Evolutionary conservation across 2,329 filamentous ascomycete genomes (phyloP).

Genomic region (Coleophoma crateriformis): DNA sequence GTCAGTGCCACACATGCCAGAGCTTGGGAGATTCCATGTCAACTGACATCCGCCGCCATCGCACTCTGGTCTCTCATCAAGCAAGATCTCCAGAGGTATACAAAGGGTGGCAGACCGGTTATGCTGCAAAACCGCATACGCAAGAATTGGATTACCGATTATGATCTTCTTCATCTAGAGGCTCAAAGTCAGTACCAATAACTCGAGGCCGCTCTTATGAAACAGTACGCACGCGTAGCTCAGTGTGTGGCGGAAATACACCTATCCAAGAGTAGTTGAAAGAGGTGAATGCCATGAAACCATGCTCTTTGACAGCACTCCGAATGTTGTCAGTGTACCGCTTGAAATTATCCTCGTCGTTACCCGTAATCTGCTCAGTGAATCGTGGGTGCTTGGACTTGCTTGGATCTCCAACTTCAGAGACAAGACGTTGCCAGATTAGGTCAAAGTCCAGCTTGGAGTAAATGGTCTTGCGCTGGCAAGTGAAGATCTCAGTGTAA

Average conservation of each 20-base stretch:
- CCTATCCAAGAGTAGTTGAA: too few relatives aligned
- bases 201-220: too few relatives aligned
- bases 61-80: conserved; percentile 10
- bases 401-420: background rate
- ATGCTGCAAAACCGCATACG: conserved; percentile 17
- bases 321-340: background rate
- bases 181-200: too few relatives aligned
- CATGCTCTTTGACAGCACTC: background rate
- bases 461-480: background rate
- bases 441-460: background rate
- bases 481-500: background rate
- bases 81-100: conserved; percentile 15
- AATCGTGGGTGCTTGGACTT: background rate
- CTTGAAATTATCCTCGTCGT: background rate
- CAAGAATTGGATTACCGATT: conserved; percentile 18
- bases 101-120: conserved; percentile 10
- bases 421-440: background rate
- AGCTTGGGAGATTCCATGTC: conserved; percentile 12
- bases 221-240: too few relatives aligned
- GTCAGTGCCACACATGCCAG: background rate
- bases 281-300: background rate
- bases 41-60: conserved; percentile 10
- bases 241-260: too few relatives aligned
- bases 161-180: conserved; percentile 10
- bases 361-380: background rate